Conservation (phyloP, 805 yeast genomes). For the Naumovozyma castellii region DNA sequence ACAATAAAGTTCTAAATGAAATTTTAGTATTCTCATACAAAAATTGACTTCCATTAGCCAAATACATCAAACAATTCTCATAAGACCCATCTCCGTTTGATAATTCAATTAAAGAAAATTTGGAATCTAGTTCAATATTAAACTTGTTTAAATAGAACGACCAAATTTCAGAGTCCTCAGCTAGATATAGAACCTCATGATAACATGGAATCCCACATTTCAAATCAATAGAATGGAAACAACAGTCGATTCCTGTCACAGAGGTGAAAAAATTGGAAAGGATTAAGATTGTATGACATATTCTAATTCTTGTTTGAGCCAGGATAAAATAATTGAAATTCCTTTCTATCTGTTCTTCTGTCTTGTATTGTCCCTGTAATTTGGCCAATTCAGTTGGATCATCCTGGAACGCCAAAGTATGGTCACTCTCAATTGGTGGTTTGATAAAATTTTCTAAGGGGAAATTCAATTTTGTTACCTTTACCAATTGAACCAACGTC, state of each 20-base stretch:
- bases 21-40: conserved; percentile 26
- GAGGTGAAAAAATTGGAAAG: conserved; percentile 48
- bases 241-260: conserved; percentile 35
- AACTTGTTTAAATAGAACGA: conserved; percentile 29
- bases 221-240: conserved; percentile 40
- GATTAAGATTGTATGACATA: conserved; percentile 55
- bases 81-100: conserved; percentile 46
- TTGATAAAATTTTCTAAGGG: conserved; percentile 41
- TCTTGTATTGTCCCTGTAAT: conserved; percentile 20
- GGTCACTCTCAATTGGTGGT: conserved; percentile 35
- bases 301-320: conserved; percentile 70
- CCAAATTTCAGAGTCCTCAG: conserved; percentile 47
- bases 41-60: conserved; percentile 33
- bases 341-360: conserved; percentile 25
- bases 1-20: conserved; percentile 37
- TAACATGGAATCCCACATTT: conserved; percentile 59
- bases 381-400: conserved; percentile 37
- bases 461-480: conserved; percentile 58
- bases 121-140: conserved; percentile 38
- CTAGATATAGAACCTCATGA: conserved; percentile 51
- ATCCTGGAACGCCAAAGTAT: conserved; percentile 37
- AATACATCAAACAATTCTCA: conserved; percentile 37
- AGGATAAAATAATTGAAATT: conserved; percentile 46
- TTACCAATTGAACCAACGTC: conserved; percentile 70
- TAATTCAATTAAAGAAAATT: conserved; percentile 44